Conservation (phyloP, 257 asterid species). For the Ehretia macrophylla region DNA sequence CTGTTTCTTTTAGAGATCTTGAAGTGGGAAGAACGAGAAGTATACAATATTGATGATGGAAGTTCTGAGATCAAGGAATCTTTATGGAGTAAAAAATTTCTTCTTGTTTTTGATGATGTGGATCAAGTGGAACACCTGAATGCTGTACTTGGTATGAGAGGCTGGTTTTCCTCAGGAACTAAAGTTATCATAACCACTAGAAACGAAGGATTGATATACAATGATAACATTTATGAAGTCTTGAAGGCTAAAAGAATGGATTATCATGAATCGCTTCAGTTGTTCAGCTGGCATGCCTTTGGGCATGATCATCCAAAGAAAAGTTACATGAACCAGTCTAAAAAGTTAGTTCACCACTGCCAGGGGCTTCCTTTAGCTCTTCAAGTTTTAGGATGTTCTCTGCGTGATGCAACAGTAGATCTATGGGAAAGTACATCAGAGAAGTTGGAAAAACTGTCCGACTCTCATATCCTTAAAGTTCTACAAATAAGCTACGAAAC, state of each 20-base stretch:
- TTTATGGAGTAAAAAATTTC: slow-evolving; percentile 5
- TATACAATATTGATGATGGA: slow-evolving; percentile 14
- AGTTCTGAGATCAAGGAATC: slow-evolving; percentile 4
- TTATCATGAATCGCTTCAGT: slow-evolving; percentile 1
- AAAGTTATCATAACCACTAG: slow-evolving; percentile 17
- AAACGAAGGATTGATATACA: slow-evolving; percentile 2
- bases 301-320: slow-evolving; percentile 6
- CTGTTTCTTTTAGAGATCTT: slow-evolving; percentile 5
- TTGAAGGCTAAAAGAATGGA: background rate
- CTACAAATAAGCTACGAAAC: slow-evolving; percentile 8
- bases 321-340: slow-evolving; percentile 3
- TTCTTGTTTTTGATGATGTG: slow-evolving; percentile 17
- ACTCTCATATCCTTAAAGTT: slow-evolving; percentile 4
- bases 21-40: slow-evolving; percentile 2
- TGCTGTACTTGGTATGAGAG: slow-evolving; percentile 1
- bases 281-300: slow-evolving; percentile 23
- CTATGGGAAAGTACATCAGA: slow-evolving; percentile 10
- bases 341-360: background rate
- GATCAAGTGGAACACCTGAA: slow-evolving; percentile 10
- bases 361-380: slow-evolving; percentile 16
- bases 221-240: background rate
- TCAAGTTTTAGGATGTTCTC: slow-evolving; percentile 17
- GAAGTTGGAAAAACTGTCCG: slow-evolving; percentile 3
- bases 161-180: slow-evolving; percentile 10
- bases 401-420: slow-evolving; percentile 2